Evolutionary conservation across 768 basidiomycete species (phyloP), one percentile per base, ranked within the genome.

Genomic region (Suillus lakei): DNA sequence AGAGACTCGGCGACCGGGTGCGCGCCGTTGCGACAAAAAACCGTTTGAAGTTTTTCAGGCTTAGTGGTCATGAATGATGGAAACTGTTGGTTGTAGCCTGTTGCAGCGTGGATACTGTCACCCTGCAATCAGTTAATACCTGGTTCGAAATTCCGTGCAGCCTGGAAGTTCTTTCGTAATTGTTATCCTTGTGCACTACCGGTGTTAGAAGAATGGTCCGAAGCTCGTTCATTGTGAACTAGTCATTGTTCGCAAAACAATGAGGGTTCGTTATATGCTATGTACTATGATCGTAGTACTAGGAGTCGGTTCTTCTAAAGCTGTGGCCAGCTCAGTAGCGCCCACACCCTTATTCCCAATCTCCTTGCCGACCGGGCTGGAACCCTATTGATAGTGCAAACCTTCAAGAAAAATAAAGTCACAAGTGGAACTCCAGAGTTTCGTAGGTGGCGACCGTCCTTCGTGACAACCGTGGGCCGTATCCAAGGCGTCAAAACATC

Each of bases 351-450:
- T 34, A 67, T 64, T 66, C 67, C 66, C 44, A 61, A 78, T 89
- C 85, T 69, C 87, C 88, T 88, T 88, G 88, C 85, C 86, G 85
- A 89, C 88, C 74, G 75, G 75, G 76, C 77, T 81, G 80, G 80
- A 80, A 81, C 74, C 75, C 78, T 79, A 76, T 78, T 78, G 73
- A 79, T 78, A 76, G 76, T 74, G 64, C 64, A 71, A 70, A 67
- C 62, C 66, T 54, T 69, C 67, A 60, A 67, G 60, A 41, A 51
- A 61, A 63, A 72, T 67, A 72, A 70, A 68, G 61, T 70, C 73
- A 60, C 59, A 64, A 50, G 67, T 64, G 69, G 43, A 68, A 72
- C 71, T 69, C 70, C 66, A 61, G 66, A 66, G 66, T 73, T 66
- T 63, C 69, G 68, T 70, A 71, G 71, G 61, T 73, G 76, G 72